Conservation (phyloP, 164 flowering plant genomes). For the Dillenia suffruticosa region DNA sequence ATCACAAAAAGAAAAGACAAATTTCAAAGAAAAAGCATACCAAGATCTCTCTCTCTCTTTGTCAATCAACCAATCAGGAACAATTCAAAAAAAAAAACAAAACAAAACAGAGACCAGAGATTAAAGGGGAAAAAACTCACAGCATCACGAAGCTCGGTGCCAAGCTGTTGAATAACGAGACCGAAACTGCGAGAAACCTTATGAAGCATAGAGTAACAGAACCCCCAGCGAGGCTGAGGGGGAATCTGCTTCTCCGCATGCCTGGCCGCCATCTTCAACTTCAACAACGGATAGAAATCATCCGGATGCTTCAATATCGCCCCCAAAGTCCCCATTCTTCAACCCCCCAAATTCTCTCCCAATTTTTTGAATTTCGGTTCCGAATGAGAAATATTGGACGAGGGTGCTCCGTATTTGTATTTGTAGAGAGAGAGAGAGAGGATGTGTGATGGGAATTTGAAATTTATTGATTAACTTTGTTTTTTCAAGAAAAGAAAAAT, state of each 20-base stretch:
- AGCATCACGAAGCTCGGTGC: conserved; percentile 74
- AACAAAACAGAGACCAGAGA: not conserved
- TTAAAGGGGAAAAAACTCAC: conserved; percentile 26
- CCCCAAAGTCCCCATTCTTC: conserved; percentile 46
- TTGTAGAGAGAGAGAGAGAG: no score
- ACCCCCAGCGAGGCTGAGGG: conserved; percentile 74
- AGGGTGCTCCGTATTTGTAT: no score
- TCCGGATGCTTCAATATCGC: conserved; percentile 74
- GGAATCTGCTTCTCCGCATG: conserved; percentile 87
- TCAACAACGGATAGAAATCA: conserved; percentile 68
- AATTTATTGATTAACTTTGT: no score
- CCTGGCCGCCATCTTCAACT: conserved; percentile 65
- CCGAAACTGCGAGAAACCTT: conserved; percentile 86
- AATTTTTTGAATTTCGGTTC: no score
- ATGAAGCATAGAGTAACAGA: conserved; percentile 84
- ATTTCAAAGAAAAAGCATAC: no score
- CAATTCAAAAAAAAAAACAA: not conserved
- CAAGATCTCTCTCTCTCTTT: no score
- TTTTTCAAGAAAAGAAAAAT: no score
- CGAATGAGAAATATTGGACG: no score
- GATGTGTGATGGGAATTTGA: no score
- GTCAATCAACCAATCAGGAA: not conserved
- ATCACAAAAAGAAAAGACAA: no score
- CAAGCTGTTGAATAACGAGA: conserved; percentile 90
- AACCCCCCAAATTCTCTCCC: not conserved